phyloP scores from a whole-genome alignment of 1,139 yeast genomes.

The Hansenula anomala region DNA sequence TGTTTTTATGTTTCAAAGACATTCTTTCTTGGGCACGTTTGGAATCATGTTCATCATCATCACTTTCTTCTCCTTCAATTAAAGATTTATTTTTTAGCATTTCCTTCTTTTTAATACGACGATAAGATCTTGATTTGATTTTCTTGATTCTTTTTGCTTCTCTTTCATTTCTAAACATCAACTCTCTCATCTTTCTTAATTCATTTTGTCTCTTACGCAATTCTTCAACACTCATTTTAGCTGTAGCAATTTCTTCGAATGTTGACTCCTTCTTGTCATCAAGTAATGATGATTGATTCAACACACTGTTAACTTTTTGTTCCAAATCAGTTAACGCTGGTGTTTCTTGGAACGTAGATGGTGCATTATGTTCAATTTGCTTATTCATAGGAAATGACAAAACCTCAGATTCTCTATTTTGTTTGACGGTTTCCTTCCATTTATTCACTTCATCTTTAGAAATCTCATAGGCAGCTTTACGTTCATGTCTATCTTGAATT shows the following conservation, averaged over 20 bases:
- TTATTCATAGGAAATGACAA: conserved; percentile 57
- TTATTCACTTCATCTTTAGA: conserved; percentile 81
- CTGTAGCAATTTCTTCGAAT: conserved; percentile 84
- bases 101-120: conserved; percentile 84
- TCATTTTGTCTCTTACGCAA: conserved; percentile 74
- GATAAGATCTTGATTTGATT: conserved; percentile 88
- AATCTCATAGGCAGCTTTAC: conserved; percentile 87
- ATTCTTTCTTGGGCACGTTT: conserved; percentile 88
- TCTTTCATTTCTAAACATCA: conserved; percentile 92
- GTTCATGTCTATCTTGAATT: conserved; percentile 80
- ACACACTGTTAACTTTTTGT: conserved; percentile 53
- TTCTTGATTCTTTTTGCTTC: conserved; percentile 88
- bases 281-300: conserved; percentile 58
- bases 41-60: conserved; percentile 61
- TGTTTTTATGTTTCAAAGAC: conserved; percentile 85
- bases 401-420: conserved; percentile 81
- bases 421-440: conserved; percentile 82
- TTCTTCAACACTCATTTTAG: conserved; percentile 78
- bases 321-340: conserved; percentile 63
- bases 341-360: conserved; percentile 49
- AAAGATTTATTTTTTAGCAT: conserved; percentile 62
- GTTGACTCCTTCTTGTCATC: conserved; percentile 77
- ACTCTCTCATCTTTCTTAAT: conserved; percentile 86
- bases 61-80: conserved; percentile 61
- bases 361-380: conserved; percentile 36